Evolutionary conservation across 106 monocot species (phyloP).

Genomic region (Platanthera zijinensis): DNA sequence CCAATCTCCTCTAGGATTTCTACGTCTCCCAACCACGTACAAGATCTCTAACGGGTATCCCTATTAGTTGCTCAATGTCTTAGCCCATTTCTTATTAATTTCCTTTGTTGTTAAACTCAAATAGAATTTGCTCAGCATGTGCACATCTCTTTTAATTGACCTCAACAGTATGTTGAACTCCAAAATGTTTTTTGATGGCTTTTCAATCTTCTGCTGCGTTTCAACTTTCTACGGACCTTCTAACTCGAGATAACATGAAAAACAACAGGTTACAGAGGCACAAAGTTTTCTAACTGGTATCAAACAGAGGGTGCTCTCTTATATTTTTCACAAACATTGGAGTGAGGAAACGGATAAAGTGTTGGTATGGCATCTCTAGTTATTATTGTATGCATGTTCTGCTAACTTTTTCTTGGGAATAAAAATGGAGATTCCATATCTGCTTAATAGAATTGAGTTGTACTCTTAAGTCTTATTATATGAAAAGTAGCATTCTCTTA

Average conservation of each 20-base stretch:
- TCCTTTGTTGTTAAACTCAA: too few relatives aligned
- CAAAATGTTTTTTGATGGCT: background rate
- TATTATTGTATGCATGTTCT: slow-evolving; percentile 7
- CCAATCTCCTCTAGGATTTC: too few relatives aligned
- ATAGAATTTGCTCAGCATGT: too few relatives aligned
- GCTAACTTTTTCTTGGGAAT: background rate
- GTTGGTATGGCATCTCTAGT: slow-evolving; percentile 23
- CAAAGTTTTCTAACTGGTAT: slow-evolving; percentile 46
- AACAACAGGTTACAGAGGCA: slow-evolving; percentile 22
- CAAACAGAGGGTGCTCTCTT: slow-evolving; percentile 55
- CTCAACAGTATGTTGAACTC: too few relatives aligned
- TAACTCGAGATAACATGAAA: background rate
- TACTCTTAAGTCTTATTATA: background rate
- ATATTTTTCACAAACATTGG: slow-evolving; percentile 48
- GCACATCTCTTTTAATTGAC: too few relatives aligned
- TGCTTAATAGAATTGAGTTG: background rate
- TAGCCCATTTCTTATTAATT: too few relatives aligned
- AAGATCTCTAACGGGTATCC: too few relatives aligned
- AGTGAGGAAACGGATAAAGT: slow-evolving; percentile 40
- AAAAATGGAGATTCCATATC: background rate
- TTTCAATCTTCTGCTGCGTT: background rate
- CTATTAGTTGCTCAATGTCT: too few relatives aligned
- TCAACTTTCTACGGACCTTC: background rate
- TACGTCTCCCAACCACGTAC: too few relatives aligned
- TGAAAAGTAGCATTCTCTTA: background rate